A percentile compares a stretch with the other conserved stretches of the same genome.
phyloP scores from a whole-genome alignment of 495 filamentous ascomycete species.

The Annulohypoxylon nitens region DNA sequence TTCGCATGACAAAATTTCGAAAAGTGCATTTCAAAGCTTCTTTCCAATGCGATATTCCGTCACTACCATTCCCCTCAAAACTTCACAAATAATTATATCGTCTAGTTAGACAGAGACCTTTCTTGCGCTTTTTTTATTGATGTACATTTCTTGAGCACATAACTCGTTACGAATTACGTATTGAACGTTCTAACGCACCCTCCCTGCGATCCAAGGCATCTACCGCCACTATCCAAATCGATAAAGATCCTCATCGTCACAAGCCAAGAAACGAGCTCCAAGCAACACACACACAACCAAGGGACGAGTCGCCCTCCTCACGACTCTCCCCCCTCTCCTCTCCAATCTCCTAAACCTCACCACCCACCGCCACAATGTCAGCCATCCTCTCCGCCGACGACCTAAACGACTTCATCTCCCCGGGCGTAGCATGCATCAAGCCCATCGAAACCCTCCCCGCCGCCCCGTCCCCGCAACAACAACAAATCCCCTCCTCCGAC shows the following conservation, averaged over 20 bases:
- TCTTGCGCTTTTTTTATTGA: not conserved
- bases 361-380: constrained; percentile 72
- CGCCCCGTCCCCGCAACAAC: constrained; percentile 26
- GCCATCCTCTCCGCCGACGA: constrained; percentile 97
- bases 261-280: constrained; percentile 11
- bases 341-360: not conserved
- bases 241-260: not conserved
- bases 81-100: constrained; percentile 10
- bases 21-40: constrained; percentile 59
- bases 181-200: not conserved
- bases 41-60: constrained; percentile 9
- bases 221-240: not conserved
- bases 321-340: constrained; percentile 19
- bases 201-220: not conserved
- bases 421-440: constrained; percentile 97
- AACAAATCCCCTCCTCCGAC: constrained; percentile 5
- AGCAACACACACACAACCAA: not conserved
- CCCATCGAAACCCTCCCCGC: constrained; percentile 89
- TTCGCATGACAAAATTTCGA: constrained; percentile 50
- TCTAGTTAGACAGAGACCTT: not conserved
- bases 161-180: not conserved
- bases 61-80: not conserved
- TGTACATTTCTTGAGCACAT: not conserved
- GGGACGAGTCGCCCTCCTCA: constrained; percentile 30
- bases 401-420: constrained; percentile 98